Conservation (phyloP, 2,329 filamentous ascomycete species). For the Fusarium musae region DNA sequence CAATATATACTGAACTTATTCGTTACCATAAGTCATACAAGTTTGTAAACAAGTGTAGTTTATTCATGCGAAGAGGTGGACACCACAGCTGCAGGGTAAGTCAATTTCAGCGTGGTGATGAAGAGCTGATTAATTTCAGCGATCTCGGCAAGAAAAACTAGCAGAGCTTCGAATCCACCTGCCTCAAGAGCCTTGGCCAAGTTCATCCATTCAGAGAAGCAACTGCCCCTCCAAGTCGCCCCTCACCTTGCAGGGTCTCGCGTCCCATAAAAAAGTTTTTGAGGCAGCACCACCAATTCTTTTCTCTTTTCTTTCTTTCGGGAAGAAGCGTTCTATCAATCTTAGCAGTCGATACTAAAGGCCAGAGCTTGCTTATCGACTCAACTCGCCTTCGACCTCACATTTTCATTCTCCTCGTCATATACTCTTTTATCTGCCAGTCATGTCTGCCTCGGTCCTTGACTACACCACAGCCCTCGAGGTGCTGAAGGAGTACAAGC, state of each 20-base stretch:
- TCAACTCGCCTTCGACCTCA: constrained; percentile 58
- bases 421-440: constrained; percentile 46
- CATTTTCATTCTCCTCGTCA: constrained; percentile 44
- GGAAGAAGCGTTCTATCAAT: constrained; percentile 63
- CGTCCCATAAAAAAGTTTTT: constrained; percentile 56
- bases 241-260: constrained; percentile 31
- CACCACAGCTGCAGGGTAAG: not conserved
- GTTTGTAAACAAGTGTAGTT: not conserved
- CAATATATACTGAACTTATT: not conserved
- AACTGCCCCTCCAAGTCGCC: constrained; percentile 30
- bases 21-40: not conserved
- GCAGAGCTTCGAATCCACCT: constrained; percentile 14
- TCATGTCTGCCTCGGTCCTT: constrained; percentile 76
- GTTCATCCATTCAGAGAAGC: constrained; percentile 2
- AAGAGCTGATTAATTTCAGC: not conserved
- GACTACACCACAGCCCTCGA: constrained; percentile 82
- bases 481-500: constrained; percentile 82
- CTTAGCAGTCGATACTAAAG: constrained; percentile 49
- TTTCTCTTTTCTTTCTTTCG: constrained; percentile 61
- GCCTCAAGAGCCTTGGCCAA: not conserved
- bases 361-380: constrained; percentile 47
- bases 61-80: not conserved
- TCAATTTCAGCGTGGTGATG: not conserved
- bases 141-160: constrained; percentile 10
- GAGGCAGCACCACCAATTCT: constrained; percentile 46